Base-by-base conservation (phyloP, 1,284 basidiomycete genomes). In the Puccinia brachypodii region DNA sequence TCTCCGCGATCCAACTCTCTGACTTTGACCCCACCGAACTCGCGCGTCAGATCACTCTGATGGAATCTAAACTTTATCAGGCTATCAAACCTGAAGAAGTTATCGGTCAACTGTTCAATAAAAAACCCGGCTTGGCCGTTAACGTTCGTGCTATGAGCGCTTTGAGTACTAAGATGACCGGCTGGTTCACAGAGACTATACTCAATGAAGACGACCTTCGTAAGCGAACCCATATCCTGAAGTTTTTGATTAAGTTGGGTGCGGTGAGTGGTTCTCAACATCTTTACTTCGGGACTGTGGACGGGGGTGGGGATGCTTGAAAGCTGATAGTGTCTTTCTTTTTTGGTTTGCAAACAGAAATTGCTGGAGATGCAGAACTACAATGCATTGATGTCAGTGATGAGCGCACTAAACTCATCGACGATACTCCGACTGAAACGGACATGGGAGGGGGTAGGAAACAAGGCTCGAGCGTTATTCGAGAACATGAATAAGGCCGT, bases 401-500 rank as follows among this genome's bases (percentile, higher is more conserved):
- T 88, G 74, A 86, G 87, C 72, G 88, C 87, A 13, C 60, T 88
- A 62, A 87, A 87, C 82, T 88, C 87, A 31, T 87, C 86, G 16
- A 86, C 86, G 31, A 86, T 87, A 77, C 82, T 83, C 0, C 85
- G 87, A 9, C 83, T 85, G 38, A 86, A 86, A 58, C 86, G 85
- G 83, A 88, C 88, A 3, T 87, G 85, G 83, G 86, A 96, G 91
- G 92, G 92, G 40, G 88, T 99, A 60, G 89, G 93, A 1, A 90
- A 93, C 85, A 98, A 98, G 88, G 93, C 93, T 86, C 91, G 91
- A 83, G 84, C 89, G 19, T 91, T 93, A 83, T 89, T 98, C 79
- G 95, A 98, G 82, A 88, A 90, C 0, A 89, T 98, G 81, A 91
- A 95, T 82, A 91, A 91, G 83, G 89, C 97, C 13, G 94, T 96